Evolutionary conservation across 2,329 filamentous ascomycete species (phyloP), one percentile per base, ranked within the genome.

Genomic region (Neofusicoccum kwambonambiense): DNA sequence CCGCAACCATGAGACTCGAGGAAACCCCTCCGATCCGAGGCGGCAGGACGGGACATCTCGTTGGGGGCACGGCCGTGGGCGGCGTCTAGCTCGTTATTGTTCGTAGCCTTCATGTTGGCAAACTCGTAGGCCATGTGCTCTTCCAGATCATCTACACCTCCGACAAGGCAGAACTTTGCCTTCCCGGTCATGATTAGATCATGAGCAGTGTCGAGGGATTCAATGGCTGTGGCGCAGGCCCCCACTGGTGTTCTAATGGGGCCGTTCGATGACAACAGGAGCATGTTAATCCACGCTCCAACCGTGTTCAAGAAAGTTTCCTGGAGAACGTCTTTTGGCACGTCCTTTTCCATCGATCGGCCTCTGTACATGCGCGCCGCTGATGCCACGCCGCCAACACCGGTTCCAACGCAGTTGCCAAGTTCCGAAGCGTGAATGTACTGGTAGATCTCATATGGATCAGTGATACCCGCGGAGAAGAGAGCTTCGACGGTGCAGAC

Each of bases 271-370:
- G 67, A 69, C 19, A 77, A 68, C 15, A 79, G 70, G 11, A 80
- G 73, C 77, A 80, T 79, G 52, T 80, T 80, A 22, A 78, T 66
- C 77, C 77, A 80, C 1, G 78, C 77, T 0, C 68, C 70, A 0
- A 69, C 68, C 0, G 78, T 75, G 66, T 78, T 79, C 37, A 76
- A 56, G 64, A 76, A 79, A 0, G 76, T 73, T 22, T 80, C 78
- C 4, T 70, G 68, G 0, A 80, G 65, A 9, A 76, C 70, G 49
- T 80, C 77, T 50, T 68, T 75, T 52, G 75, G 73, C 0, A 78
- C 71, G 0, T 68, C 64, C 5, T 68, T 67, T 17, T 77, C 76
- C 2, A 77, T 65, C 62, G 67, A 77, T 8, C 71, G 62, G 11
- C 74, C 68, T 8, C 69, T 69, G 65, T 73, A 76, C 66, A 79